These are phyloP conservation scores for Aspergillus sp. DNA, from an alignment of 2,329 filamentous ascomycete genomes.

Conservation along the genomic window DNA sequence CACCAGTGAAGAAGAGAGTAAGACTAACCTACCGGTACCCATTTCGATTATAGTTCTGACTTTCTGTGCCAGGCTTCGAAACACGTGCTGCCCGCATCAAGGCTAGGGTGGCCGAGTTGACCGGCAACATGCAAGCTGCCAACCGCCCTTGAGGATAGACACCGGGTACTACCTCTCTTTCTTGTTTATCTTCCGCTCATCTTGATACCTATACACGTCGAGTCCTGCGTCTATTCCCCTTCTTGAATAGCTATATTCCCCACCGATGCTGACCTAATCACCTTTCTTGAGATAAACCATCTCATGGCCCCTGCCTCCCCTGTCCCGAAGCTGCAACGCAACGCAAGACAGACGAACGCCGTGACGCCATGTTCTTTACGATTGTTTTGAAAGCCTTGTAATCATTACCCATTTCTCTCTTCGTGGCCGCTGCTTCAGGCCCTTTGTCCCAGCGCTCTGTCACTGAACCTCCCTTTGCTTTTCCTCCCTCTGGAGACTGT, in stretches of 20 bases:
- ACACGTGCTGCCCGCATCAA: conserved; percentile 97
- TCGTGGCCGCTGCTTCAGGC: neutral
- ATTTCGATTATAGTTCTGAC: conserved; percentile 29
- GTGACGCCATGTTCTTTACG: conserved; percentile 20
- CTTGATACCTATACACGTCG: conserved; percentile 13
- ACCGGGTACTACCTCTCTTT: conserved; percentile 8
- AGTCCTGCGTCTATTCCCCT: conserved; percentile 1
- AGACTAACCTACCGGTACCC: conserved; percentile 48
- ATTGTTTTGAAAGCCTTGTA: conserved; percentile 16
- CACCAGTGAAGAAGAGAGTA: conserved; percentile 94
- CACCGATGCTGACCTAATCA: conserved; percentile 11
- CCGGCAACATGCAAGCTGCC: conserved; percentile 73
- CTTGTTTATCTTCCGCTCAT: conserved; percentile 18
- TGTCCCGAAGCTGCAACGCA: neutral
- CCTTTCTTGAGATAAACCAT: conserved; percentile 9
- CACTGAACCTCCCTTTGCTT: conserved; percentile 14
- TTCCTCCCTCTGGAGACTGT: conserved; percentile 23
- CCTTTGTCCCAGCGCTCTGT: neutral
- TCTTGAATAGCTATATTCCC: conserved; percentile 16
- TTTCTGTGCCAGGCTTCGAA: conserved; percentile 73
- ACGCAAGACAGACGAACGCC: conserved; percentile 21
- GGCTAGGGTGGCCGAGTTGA: conserved; percentile 92
- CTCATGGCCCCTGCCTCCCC: conserved; percentile 9
- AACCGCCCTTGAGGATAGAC: conserved; percentile 17
- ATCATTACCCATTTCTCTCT: conserved; percentile 7